Evolutionary conservation across 2,329 filamentous ascomycete genomes (phyloP).

Genomic region (Dactylonectria estremocensis): DNA sequence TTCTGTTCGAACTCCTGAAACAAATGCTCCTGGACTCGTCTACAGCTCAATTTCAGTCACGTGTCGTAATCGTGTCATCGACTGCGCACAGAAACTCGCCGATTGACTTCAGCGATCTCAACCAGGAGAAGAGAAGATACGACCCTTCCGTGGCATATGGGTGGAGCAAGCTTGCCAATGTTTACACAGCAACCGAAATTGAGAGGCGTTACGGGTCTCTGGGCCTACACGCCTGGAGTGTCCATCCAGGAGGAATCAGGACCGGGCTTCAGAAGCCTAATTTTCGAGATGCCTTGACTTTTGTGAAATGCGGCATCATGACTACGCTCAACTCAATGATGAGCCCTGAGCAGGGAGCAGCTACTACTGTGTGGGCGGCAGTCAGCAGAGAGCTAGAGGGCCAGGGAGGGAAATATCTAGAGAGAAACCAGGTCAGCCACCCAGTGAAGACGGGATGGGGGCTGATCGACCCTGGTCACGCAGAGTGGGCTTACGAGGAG

Average conservation of each 20-base stretch:
- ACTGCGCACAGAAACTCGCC: slow-evolving; percentile 33
- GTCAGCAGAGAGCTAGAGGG: slow-evolving; percentile 58
- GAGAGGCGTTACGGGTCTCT: slow-evolving; percentile 62
- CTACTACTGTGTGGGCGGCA: slow-evolving; percentile 62
- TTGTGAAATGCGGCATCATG: slow-evolving; percentile 14
- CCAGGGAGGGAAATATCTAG: slow-evolving; percentile 62
- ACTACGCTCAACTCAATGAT: slow-evolving; percentile 24
- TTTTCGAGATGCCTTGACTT: slow-evolving; percentile 15
- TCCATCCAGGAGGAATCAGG: slow-evolving; percentile 59
- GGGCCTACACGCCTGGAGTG: slow-evolving; percentile 59
- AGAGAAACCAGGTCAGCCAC: slow-evolving; percentile 33
- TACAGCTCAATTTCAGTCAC: slow-evolving; percentile 40
- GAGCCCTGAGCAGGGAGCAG: slow-evolving; percentile 59
- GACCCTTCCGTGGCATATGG: slow-evolving; percentile 59
- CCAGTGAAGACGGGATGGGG: slow-evolving; percentile 19
- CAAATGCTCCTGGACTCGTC: slow-evolving; percentile 53
- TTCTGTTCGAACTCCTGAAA: slow-evolving; percentile 59
- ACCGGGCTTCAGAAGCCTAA: slow-evolving; percentile 23
- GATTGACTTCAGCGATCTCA: slow-evolving; percentile 37
- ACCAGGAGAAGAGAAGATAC: slow-evolving; percentile 44
- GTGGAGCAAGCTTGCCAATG: slow-evolving; percentile 66
- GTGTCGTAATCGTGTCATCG: slow-evolving; percentile 54
- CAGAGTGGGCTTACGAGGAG: slow-evolving; percentile 27
- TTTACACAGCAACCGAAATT: slow-evolving; percentile 66
- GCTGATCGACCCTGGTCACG: slow-evolving; percentile 27